phyloP scores from a whole-genome alignment of 768 basidiomycete species.

The Lyophyllum semitale region DNA sequence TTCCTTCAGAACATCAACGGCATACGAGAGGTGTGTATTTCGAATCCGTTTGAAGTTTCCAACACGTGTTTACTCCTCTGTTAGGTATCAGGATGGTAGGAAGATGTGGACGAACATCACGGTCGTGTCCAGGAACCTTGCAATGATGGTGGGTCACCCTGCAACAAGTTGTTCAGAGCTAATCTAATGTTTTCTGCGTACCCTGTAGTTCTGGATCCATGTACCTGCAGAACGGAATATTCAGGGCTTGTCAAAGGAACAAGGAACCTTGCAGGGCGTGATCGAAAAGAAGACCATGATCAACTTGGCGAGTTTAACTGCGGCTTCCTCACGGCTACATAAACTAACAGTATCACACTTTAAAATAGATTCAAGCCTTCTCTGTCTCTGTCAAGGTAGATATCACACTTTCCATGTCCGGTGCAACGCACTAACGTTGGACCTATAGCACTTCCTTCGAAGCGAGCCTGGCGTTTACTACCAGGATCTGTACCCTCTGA shows the following conservation, averaged over 20 bases:
- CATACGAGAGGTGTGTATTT: conserved; percentile 58
- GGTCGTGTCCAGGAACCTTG: conserved; percentile 57
- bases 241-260: conserved; percentile 27
- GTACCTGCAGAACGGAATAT: conserved; percentile 44
- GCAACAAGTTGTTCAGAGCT: neutral
- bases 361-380: conserved; percentile 64
- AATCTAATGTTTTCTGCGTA: neutral
- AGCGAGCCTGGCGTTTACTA: conserved; percentile 73
- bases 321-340: neutral
- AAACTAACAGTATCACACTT: neutral
- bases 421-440: neutral
- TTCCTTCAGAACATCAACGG: conserved; percentile 72
- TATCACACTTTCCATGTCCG: neutral
- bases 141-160: conserved; percentile 49
- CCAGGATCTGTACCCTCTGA: conserved; percentile 69
- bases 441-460: conserved; percentile 59
- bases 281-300: conserved; percentile 79
- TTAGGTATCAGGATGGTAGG: conserved; percentile 66
- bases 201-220: conserved; percentile 56
- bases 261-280: conserved; percentile 43
- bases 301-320: conserved; percentile 49
- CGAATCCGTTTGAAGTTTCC: neutral
- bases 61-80: neutral
- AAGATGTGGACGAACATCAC: conserved; percentile 71
- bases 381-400: conserved; percentile 65